Conservation (phyloP, 2,329 filamentous ascomycete species). For the Colletotrichum zoysiae region DNA sequence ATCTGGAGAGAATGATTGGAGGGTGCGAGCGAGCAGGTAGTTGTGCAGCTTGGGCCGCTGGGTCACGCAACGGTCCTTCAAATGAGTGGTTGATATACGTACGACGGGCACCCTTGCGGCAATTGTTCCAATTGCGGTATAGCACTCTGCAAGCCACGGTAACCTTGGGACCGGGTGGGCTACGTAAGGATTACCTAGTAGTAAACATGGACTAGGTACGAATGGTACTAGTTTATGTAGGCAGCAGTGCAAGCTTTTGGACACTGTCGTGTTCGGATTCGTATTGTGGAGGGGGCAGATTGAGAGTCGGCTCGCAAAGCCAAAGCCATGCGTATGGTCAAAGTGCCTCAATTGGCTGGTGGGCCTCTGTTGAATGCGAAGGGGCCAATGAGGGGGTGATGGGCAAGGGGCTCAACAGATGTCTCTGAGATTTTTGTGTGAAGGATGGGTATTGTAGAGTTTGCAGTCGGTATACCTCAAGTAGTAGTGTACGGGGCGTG, state of each 20-base stretch:
- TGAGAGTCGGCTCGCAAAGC: neutral
- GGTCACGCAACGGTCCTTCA: neutral
- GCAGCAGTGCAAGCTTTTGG: neutral
- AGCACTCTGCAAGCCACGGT: neutral
- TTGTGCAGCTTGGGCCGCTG: neutral
- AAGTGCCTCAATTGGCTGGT: neutral
- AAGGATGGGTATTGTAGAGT: neutral
- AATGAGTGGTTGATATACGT: slow-evolving; percentile 8
- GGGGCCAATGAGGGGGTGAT: neutral
- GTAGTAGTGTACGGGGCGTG: neutral
- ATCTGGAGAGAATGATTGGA: neutral
- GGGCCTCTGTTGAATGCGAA: slow-evolving; percentile 18
- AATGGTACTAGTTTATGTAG: too few relatives aligned
- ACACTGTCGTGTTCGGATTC: too few relatives aligned
- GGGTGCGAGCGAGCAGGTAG: neutral
- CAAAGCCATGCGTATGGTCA: neutral
- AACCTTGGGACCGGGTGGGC: neutral
- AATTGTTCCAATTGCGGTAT: neutral
- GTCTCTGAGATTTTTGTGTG: neutral
- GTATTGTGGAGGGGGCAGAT: slow-evolving; percentile 25
- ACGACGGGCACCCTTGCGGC: neutral
- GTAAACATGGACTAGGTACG: too few relatives aligned
- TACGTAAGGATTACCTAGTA: too few relatives aligned
- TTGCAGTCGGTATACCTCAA: too few relatives aligned
- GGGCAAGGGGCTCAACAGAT: neutral